Conservation (phyloP, 805 yeast genomes). For the Candida lessepsii region DNA sequence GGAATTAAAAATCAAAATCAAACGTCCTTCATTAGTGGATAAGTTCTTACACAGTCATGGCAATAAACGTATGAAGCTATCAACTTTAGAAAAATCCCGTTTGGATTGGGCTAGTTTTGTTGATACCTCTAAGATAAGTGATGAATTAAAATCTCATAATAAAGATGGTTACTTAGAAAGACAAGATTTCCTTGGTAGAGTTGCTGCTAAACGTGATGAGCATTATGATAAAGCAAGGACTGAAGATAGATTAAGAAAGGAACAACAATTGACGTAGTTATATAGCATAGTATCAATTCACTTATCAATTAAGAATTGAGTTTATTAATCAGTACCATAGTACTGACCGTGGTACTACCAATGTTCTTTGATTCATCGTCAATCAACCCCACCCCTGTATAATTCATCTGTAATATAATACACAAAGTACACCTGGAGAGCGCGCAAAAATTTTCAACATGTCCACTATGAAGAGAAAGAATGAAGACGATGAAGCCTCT, state of each 20-base stretch:
- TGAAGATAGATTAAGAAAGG: constrained; percentile 26
- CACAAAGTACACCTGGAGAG: constrained; percentile 4
- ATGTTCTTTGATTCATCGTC: too few species aligned
- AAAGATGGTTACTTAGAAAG: constrained; percentile 89
- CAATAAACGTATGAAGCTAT: constrained; percentile 68
- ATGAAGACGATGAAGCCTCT: constrained; percentile 50
- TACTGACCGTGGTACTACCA: too few species aligned
- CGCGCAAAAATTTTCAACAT: constrained; percentile 8
- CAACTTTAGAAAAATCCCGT: constrained; percentile 89
- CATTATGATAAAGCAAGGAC: constrained; percentile 46
- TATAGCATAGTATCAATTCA: too few species aligned
- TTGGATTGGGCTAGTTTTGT: constrained; percentile 95
- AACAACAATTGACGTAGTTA: constrained; percentile 14
- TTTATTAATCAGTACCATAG: too few species aligned
- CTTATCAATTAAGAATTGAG: too few species aligned
- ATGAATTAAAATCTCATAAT: constrained; percentile 76
- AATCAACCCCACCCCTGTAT: background rate
- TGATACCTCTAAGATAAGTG: constrained; percentile 78
- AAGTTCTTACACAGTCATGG: constrained; percentile 65
- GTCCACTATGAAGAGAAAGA: constrained; percentile 55
- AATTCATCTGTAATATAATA: background rate
- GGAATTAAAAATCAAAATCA: constrained; percentile 55
- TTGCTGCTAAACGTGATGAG: constrained; percentile 57
- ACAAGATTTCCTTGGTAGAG: constrained; percentile 83
- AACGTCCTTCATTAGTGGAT: constrained; percentile 73